Base-by-base conservation (phyloP, 2,329 filamentous ascomycete species). In the Kalmusia sp. region DNA sequence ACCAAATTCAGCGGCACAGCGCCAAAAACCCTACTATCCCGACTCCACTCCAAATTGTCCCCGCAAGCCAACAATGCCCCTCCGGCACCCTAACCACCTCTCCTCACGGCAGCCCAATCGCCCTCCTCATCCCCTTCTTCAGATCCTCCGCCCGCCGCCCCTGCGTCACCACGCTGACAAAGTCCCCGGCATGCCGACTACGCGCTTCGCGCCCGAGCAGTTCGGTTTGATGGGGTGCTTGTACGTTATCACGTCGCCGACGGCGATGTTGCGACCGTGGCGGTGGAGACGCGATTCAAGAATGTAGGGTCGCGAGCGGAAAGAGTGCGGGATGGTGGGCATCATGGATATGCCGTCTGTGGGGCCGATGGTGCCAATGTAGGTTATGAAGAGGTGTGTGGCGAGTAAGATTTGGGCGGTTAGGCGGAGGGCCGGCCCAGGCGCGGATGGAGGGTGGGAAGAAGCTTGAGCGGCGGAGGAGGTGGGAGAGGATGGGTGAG, bases 1-100 rank as follows among this genome's bases (percentile, higher is more conserved):
- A 99, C 84, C 58, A 99, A 78, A 1, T 86, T 93, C 68, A 99
- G 78, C 0, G 95, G 95, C 24, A 99, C 72, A 0, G 95, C 92
- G 0, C 95, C 95, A 77, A 89, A 96, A 34, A 87, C 80, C 57
- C 95, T 86, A 37, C 92, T 97, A 78, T 99, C 95, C 59, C 91
- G 81, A 21, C 92, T 97, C 66, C 85, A 89, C 3, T 86, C 82
- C 56, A 96, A 70, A 73, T 98, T 98, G 74, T 99, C 95, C 2
- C 95, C 2, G 87, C 85, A 6, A 97, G 79, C 86, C 92, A 98
- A 67, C 92, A 96, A 79, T 99, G 95, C 1, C 95, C 95, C 68
- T 90, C 81, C 0, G 95, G 95, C 14, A 99, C 90, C 80, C 90
- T 86, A 15, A 92, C 82, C 84, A 91, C 87, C 44, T 64, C 62